A percentile compares a stretch with the other conserved stretches of the same genome.
Evolutionary conservation across 2,329 filamentous ascomycete genomes (phyloP).

Genomic region (Pseudofabraea citricarpa): DNA sequence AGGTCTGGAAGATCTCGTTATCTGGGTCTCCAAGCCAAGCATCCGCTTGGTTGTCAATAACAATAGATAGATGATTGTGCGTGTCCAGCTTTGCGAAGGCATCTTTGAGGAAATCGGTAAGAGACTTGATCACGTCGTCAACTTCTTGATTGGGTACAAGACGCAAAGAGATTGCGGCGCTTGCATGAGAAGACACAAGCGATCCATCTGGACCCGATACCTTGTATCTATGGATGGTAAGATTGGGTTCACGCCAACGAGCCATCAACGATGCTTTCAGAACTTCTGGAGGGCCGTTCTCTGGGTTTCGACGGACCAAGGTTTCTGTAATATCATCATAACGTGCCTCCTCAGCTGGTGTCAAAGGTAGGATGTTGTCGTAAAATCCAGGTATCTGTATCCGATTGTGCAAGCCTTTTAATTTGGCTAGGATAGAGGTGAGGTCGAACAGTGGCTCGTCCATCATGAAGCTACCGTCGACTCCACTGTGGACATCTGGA

Average conservation of each 20-base stretch:
- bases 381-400: constrained; percentile 88
- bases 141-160: constrained; percentile 92
- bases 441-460: constrained; percentile 92
- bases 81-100: constrained; percentile 74
- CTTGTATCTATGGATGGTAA: constrained; percentile 91
- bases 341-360: constrained; percentile 68
- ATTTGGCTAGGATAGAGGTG: constrained; percentile 72
- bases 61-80: constrained; percentile 74
- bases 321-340: constrained; percentile 82
- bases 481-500: constrained; percentile 89
- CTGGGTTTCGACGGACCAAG: constrained; percentile 66
- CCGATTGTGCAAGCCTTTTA: constrained; percentile 76
- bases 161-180: constrained; percentile 82
- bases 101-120: constrained; percentile 62
- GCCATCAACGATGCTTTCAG: constrained; percentile 85
- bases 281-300: constrained; percentile 52
- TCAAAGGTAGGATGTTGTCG: constrained; percentile 73
- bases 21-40: constrained; percentile 92
- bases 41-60: constrained; percentile 89
- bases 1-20: constrained; percentile 84
- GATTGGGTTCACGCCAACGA: constrained; percentile 88
- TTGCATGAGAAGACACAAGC: constrained; percentile 85
- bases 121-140: constrained; percentile 62
- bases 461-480: constrained; percentile 88
- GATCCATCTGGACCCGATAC: constrained; percentile 89